Evolutionary conservation across 495 filamentous ascomycete genomes (phyloP).

Genomic region (Aspergillus ellipticus): DNA sequence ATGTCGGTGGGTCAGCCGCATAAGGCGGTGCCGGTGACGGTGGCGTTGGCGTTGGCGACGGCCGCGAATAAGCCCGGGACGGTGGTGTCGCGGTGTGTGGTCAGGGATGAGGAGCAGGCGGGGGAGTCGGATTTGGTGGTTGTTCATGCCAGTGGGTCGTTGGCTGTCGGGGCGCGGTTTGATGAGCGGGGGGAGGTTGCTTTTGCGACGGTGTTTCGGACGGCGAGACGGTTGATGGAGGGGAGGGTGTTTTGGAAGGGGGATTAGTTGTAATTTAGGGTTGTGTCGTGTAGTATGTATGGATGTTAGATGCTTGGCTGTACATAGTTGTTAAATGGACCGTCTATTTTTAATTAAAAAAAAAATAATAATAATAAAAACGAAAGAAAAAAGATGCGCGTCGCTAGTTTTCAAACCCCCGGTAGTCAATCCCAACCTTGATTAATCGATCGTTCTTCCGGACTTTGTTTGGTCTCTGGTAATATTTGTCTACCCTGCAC

Average conservation of each 20-base stretch:
- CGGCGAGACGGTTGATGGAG: constrained; percentile 54
- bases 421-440: too few relatives aligned
- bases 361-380: too few relatives aligned
- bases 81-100: constrained; percentile 33
- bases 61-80: constrained; percentile 41
- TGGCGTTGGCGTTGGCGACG: constrained; percentile 57
- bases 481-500: too few relatives aligned
- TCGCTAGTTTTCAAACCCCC: too few relatives aligned
- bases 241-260: constrained; percentile 50
- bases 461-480: too few relatives aligned
- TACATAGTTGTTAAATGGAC: too few relatives aligned
- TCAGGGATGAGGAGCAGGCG: constrained; percentile 13
- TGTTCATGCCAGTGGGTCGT: constrained; percentile 58
- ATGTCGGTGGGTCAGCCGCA: constrained; percentile 58
- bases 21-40: constrained; percentile 59
- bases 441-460: too few relatives aligned
- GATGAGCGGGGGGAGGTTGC: constrained; percentile 24
- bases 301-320: too few relatives aligned
- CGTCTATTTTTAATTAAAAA: too few relatives aligned
- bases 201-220: constrained; percentile 49
- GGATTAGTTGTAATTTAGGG: too few relatives aligned
- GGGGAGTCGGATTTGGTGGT: constrained; percentile 44
- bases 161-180: constrained; percentile 51
- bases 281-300: too few relatives aligned
- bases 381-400: too few relatives aligned